Base-by-base conservation (phyloP, 2,329 filamentous ascomycete genomes). In the Ambrosiella xylebori region DNA sequence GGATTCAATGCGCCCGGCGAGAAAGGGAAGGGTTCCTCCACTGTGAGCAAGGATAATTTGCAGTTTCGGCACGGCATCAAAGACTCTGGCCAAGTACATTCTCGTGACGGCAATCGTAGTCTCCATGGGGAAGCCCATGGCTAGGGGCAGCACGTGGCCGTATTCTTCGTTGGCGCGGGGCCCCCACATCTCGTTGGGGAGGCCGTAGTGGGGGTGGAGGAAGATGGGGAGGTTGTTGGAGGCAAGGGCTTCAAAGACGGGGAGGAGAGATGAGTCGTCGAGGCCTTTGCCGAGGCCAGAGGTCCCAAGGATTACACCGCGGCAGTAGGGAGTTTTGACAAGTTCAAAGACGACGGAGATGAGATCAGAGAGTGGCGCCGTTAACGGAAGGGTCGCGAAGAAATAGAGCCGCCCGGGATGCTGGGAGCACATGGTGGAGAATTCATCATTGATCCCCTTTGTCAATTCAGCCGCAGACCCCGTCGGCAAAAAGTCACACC, bases 161-260 rank as follows among this genome's bases (percentile, higher is more conserved):
- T 94, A 95, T 61, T 84, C 82, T 19, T 72, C 74, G 45, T 69
- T 73, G 0, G 79, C 80, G 7, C 84, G 74, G 0, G 86, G 79
- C 0, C 90, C 90, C 71, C 86, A 95, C 2, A 94, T 87, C 7
- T 81, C 78, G 60, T 79, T 78, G 0, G 88, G 89, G 1, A 96
- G 77, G 1, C 90, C 90, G 67, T 96, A 95, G 70, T 96, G 90
- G 36, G 90, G 90, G 69, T 96, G 90, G 56, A 96, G 69, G 71
- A 96, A 96, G 54, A 95, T 74, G 27, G 86, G 73, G 39, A 88
- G 73, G 7, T 74, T 69, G 0, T 79, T 78, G 45, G 78, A 76
- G 47, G 87, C 80, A 1, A 96, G 70, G 0, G 84, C 82, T 9
- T 75, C 68, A 69, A 88, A 87, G 9, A 96, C 76, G 0, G 85